Base-by-base conservation (phyloP, 495 filamentous ascomycete species). In the Talaromyces liani region DNA sequence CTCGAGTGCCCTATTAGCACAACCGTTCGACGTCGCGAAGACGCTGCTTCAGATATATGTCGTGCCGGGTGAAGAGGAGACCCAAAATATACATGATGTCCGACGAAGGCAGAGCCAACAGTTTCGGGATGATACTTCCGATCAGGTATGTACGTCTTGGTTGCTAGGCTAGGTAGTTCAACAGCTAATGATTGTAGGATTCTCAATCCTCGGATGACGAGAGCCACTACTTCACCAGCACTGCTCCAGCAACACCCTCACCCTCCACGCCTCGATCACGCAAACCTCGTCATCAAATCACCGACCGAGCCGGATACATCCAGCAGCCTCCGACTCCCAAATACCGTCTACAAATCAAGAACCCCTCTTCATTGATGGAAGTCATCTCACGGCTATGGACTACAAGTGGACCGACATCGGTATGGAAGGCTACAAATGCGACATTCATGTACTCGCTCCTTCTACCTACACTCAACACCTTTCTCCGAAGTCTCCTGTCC, bases 11-110 rank as follows among this genome's bases (percentile, higher is more conserved):
- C 70, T 97, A 66, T 84, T 95, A 65, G 86, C 90, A n/a, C 94
- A 98, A 72, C 94, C 94, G 22, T 97, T 98, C 72, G 93, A 97
- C 75, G 92, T 97, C 63, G 91, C 93, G 68, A 98, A 97, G 84
- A 95, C 85, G 4, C 82, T 98, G 57, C 73, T 98, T 69, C 94
- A 98, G 76, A 87, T 91, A 47, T 86, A 88, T 70, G 74, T 83
- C 39, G 78, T 80, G 24, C 74, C 77, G 0, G 76, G 73, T 56
- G 67, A 72, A 58, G 66, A 68, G 12, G 69, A 76, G 60, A 73
- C 71, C 57, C 70, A 71, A 65, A 64, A 64, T 60, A 69, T 70
- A 47, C 63, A 57, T 49, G 64, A 72, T 25, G 65, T 65, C 6
- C 66, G 63, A 10, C 70, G 71, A 61, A 74, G 70, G 41, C 66